Evolutionary conservation across 495 filamentous ascomycete species (phyloP).

Genomic region (Penicillium fimorum): DNA sequence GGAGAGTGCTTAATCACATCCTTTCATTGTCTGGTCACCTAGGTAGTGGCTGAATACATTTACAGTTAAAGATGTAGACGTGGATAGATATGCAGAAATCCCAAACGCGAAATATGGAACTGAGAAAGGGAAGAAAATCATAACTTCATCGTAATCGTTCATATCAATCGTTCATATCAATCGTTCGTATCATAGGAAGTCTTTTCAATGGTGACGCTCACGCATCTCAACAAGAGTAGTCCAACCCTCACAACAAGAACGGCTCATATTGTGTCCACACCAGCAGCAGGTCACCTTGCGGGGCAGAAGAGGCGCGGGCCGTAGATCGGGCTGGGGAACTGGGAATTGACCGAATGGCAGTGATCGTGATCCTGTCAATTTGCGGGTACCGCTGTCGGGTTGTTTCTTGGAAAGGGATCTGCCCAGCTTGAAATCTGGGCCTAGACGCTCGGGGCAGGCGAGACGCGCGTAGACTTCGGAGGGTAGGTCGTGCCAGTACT

Average conservation of each 20-base stretch:
- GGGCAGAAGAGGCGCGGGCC: conserved; percentile 47
- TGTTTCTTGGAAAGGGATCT: conserved; percentile 17
- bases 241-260: conserved; percentile 70
- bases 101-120: neutral
- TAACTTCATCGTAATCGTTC: conserved; percentile 9
- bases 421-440: conserved; percentile 33
- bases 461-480: conserved; percentile 72
- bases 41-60: too few relatives aligned
- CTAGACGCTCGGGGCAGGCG: conserved; percentile 59
- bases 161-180: neutral
- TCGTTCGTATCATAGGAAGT: too few relatives aligned
- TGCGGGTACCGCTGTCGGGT: conserved; percentile 12
- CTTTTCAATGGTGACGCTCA: conserved; percentile 56
- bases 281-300: conserved; percentile 70
- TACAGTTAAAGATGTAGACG: neutral
- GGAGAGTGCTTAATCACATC: too few relatives aligned
- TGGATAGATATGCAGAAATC: neutral
- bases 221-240: conserved; percentile 66
- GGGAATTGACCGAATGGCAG: conserved; percentile 5
- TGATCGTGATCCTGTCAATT: conserved; percentile 1
- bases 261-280: conserved; percentile 75
- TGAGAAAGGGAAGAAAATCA: conserved; percentile 4
- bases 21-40: too few relatives aligned
- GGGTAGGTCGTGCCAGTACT: conserved; percentile 79
- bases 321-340: conserved; percentile 7